Conservation (phyloP, 108 stramenopile genomes). For the Conticribra guillardii region DNA sequence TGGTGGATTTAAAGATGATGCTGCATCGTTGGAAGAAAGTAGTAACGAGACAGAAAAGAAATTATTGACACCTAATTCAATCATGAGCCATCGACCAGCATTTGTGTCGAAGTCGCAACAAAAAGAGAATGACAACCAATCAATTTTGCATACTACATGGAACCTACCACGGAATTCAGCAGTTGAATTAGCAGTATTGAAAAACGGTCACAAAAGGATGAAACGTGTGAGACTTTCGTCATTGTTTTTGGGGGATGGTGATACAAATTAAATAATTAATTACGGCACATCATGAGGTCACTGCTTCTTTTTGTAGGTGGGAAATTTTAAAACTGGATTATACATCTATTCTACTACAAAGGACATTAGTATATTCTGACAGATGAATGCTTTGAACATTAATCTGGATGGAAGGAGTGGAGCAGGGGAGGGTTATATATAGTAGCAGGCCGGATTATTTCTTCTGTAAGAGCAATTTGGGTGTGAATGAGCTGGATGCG, state of each 20-base stretch:
- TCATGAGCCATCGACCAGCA: background rate
- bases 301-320: too few species aligned
- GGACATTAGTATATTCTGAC: too few species aligned
- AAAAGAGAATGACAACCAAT: background rate
- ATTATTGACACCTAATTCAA: background rate
- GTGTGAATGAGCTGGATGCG: too few species aligned
- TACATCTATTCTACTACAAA: too few species aligned
- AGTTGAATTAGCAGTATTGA: constrained; percentile 47
- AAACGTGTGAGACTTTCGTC: constrained; percentile 43
- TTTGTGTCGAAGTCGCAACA: background rate
- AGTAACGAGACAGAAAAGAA: background rate
- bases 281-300: too few species aligned
- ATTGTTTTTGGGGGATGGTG: constrained; percentile 13
- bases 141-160: constrained; percentile 8
- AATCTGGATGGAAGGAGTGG: too few species aligned
- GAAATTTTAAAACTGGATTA: too few species aligned
- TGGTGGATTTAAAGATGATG: background rate
- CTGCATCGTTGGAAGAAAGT: background rate
- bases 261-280: too few species aligned
- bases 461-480: too few species aligned
- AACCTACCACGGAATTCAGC: constrained; percentile 24
- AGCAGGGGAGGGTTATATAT: too few species aligned
- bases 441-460: too few species aligned
- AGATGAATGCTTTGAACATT: too few species aligned
- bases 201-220: constrained; percentile 35